phyloP scores from a whole-genome alignment of 768 basidiomycete species.

The Kwoniella sp. region DNA sequence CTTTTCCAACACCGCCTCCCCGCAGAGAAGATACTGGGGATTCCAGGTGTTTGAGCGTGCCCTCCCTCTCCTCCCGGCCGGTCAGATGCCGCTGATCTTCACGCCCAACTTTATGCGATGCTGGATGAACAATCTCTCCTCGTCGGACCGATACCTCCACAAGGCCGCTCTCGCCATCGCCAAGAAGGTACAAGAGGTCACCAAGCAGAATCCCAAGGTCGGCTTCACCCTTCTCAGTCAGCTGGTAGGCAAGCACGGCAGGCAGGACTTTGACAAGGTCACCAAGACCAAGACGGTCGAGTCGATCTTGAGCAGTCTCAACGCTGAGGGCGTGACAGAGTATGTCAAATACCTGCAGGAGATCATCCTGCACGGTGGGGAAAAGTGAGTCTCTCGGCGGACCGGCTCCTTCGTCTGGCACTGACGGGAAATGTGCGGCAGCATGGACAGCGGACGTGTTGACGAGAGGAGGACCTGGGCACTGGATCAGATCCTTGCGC shows the following conservation, averaged over 20 bases:
- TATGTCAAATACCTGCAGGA: slow-evolving; percentile 71
- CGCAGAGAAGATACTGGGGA: slow-evolving; percentile 92
- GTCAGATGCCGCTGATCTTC: slow-evolving; percentile 78
- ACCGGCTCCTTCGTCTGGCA: neutral
- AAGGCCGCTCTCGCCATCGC: slow-evolving; percentile 81
- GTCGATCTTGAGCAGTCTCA: slow-evolving; percentile 69
- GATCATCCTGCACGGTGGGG: slow-evolving; percentile 55
- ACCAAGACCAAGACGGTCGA: slow-evolving; percentile 92
- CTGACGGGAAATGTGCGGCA: slow-evolving; percentile 1
- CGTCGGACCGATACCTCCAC: slow-evolving; percentile 80
- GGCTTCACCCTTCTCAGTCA: slow-evolving; percentile 82
- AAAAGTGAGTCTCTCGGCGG: slow-evolving; percentile 51
- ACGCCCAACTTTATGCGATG: slow-evolving; percentile 92
- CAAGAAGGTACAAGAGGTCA: slow-evolving; percentile 67
- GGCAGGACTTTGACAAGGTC: slow-evolving; percentile 81
- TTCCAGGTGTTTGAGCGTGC: slow-evolving; percentile 84
- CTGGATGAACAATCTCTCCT: slow-evolving; percentile 92
- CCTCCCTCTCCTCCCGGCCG: slow-evolving; percentile 61
- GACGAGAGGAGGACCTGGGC: slow-evolving; percentile 67
- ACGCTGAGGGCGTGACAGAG: slow-evolving; percentile 65
- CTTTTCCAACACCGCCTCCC: slow-evolving; percentile 75
- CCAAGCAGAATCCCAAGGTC: slow-evolving; percentile 68
- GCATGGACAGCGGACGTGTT: slow-evolving; percentile 38
- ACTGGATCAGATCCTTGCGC: slow-evolving; percentile 72
- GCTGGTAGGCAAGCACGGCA: slow-evolving; percentile 74